These are phyloP conservation scores for Lepidium didymum DNA, from an alignment of 345 rosid species.

Conservation along the genomic window DNA sequence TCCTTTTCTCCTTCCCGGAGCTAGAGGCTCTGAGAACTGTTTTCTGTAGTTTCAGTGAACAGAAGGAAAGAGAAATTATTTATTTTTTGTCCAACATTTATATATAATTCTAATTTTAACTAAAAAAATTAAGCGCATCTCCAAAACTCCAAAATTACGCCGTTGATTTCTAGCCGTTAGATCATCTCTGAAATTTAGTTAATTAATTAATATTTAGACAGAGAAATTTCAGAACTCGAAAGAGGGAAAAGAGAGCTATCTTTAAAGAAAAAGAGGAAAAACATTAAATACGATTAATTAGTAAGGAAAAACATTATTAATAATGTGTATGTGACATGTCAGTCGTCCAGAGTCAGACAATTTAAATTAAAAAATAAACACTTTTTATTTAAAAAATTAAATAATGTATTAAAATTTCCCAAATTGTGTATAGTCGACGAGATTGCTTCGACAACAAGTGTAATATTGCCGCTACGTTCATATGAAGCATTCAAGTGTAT, in stretches of 20 bases:
- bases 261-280: no score
- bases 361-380: no score
- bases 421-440: not conserved
- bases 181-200: not conserved
- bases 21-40: constrained; percentile 6
- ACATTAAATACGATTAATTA: not conserved
- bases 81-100: not conserved
- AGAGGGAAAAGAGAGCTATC: constrained; percentile 2
- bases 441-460: constrained; percentile 12
- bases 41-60: constrained; percentile 20
- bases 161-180: constrained; percentile 13
- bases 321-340: not conserved
- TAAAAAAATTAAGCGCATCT: constrained; percentile 17
- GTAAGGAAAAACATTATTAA: not conserved
- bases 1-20: not conserved
- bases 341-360: not conserved
- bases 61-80: constrained; percentile 16
- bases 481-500: constrained; percentile 4
- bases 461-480: constrained; percentile 17
- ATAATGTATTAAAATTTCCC: not conserved
- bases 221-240: not conserved
- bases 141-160: constrained; percentile 14
- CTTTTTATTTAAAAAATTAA: no score
- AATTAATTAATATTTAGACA: not conserved
- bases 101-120: constrained; percentile 19